Base-by-base conservation (phyloP, 441 rosid species). In the Adansonia madagascariensis region DNA sequence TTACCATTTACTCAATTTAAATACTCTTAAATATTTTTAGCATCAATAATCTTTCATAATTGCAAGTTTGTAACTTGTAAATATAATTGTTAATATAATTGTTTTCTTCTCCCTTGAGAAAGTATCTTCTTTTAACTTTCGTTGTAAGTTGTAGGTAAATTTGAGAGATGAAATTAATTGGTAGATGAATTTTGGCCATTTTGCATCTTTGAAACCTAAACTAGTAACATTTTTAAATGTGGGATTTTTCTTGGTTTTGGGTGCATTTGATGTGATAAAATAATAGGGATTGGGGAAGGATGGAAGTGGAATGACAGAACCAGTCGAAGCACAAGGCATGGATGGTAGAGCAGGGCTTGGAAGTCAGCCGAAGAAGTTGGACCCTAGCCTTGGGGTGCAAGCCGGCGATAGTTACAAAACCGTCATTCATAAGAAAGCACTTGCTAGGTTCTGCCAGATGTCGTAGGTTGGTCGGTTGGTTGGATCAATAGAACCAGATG, bases 221-320 rank as follows among this genome's bases (percentile, higher is more conserved):
- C 46, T 73, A 61, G 83, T 81, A 78, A 85, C 78, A 35, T 31
- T 22, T 9, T 73, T 57, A 15, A 15, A 68, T 11, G 4, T 72
- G 61, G 81, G 79, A 49, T 52, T 62, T 65, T 50, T 72, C 59
- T 59, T 75, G 24, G 68, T 75, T 49, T 66, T 68, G 59, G 76
- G 41, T 69, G 67, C 65, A 61, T 61, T 61, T 11, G 56, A 39
- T 60, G 61, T 82, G 86, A 73, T 76, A 59, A 59, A 46, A 50
- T 80, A 96, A 50, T 80, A 96, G 99, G 98, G 99, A 75, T 73
- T 92, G 84, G 98, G 98, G 53, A 96, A 89, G 91, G 97, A 96
- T 78, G 98, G 98, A 79, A 91, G 96, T 69, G 98, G 98, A 77
- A 90, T 96, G 95, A 84, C 79, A 68, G 98, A 94, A 73, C 98